Conservation (phyloP, 2,329 filamentous ascomycete genomes). For the Diaporthe batatas region DNA sequence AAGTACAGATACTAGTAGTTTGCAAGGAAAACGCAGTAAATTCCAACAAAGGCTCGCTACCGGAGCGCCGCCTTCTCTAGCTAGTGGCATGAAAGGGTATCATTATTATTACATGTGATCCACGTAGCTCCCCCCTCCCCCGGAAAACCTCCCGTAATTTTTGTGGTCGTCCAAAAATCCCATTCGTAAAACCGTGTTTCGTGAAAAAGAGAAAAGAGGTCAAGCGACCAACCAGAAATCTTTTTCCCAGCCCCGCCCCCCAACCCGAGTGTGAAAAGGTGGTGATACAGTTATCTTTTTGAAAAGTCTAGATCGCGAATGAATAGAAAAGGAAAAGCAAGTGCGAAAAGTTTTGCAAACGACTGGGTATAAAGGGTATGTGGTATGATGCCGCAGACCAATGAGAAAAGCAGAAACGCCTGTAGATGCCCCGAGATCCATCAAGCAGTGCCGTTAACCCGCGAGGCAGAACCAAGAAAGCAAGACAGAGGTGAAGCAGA, state of each 20-base stretch:
- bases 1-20: too few species aligned
- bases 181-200: constrained; percentile 33
- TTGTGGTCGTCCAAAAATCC: constrained; percentile 28
- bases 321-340: not conserved
- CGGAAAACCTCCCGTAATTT: not conserved
- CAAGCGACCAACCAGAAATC: constrained; percentile 17
- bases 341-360: not conserved
- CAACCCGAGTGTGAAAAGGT: constrained; percentile 15
- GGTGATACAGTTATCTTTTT: constrained; percentile 19
- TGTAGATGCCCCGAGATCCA: constrained; percentile 38
- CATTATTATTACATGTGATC: constrained; percentile 36
- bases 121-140: constrained; percentile 14
- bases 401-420: constrained; percentile 34
- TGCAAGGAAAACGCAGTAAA: constrained; percentile 14
- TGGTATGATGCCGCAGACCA: constrained; percentile 37
- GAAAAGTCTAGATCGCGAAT: constrained; percentile 5
- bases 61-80: constrained; percentile 31
- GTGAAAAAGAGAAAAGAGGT: constrained; percentile 26
- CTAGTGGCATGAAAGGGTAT: constrained; percentile 37
- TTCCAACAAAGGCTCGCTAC: constrained; percentile 27
- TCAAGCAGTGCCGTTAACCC: constrained; percentile 38
- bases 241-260: constrained; percentile 9
- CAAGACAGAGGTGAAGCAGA: constrained; percentile 7
- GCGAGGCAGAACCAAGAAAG: constrained; percentile 31
- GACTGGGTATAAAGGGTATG: constrained; percentile 38